Evolutionary conservation across 1,284 basidiomycete species (phyloP).

Genomic region (Volvariella volvacea): DNA sequence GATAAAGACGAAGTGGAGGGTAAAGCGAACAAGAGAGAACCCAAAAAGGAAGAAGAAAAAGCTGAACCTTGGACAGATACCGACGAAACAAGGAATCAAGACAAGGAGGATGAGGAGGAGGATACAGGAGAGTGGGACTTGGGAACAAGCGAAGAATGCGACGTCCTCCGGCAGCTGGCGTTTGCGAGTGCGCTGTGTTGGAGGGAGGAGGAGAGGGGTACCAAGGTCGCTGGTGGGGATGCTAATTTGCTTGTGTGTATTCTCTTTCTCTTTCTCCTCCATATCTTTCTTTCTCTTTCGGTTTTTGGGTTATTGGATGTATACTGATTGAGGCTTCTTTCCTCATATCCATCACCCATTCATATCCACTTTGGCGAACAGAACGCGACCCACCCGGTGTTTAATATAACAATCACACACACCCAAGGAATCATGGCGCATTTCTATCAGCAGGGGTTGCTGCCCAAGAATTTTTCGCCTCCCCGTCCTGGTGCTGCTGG

Average conservation of each 20-base stretch:
- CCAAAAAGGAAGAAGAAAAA: too few relatives aligned
- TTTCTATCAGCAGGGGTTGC: conserved; percentile 64
- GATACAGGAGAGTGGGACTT: too few relatives aligned
- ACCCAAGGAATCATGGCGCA: conserved; percentile 66
- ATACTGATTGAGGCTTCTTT: background rate
- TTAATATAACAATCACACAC: conserved; percentile 77
- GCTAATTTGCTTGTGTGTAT: conserved; percentile 65
- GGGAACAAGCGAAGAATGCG: too few relatives aligned
- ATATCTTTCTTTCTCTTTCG: background rate
- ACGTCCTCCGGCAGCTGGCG: conserved; percentile 41
- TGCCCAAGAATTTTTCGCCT: too few relatives aligned
- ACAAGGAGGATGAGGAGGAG: too few relatives aligned
- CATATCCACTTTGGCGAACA: too few relatives aligned
- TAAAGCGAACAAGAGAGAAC: too few relatives aligned
- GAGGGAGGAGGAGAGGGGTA: conserved; percentile 66
- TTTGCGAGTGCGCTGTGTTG: conserved; percentile 66
- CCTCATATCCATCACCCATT: too few relatives aligned
- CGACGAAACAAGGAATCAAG: too few relatives aligned
- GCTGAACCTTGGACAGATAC: too few relatives aligned
- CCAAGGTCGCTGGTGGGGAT: conserved; percentile 57
- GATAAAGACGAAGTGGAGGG: too few relatives aligned
- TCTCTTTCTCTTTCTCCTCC: conserved; percentile 1
- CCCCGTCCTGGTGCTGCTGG: too few relatives aligned
- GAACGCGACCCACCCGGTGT: conserved; percentile 89
- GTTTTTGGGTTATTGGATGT: background rate